Evolutionary conservation across 805 yeast genomes (phyloP), one percentile per base, ranked within the genome.

Genomic region (Saccharomyces eubayanus): DNA sequence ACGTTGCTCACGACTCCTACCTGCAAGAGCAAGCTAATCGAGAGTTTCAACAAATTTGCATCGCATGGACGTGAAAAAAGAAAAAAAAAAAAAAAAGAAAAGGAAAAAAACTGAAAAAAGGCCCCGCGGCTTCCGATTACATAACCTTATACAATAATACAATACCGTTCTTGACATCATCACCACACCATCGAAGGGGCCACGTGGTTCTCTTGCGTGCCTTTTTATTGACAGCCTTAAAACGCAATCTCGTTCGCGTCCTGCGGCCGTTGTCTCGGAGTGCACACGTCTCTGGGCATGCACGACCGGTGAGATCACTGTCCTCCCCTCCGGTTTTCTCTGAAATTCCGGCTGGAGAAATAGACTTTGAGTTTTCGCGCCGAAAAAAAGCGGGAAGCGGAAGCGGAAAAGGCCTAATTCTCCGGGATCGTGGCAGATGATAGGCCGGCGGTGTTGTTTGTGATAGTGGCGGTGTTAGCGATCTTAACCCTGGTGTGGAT

Each of bases 401-500:
- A 9, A 21, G 11, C 43, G 5, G 43, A 11, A 36, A 16, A 36
- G 20, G 43, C 11, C 8, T 36, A 36, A 16, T 36, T 6, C 16
- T 36, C 43, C 12, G 11, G 20, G 43, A 36, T 6, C 9, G 24
- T 36, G 10, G 20, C 9, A 16, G 43, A 36, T n/a, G 43, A 36
- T 16, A 21, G 20, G 10, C 11, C 1, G 12, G 21, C 43, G 24
- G 43, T 36, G 16, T 36, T 16, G 5, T 8, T 16, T 8, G 43
- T 16, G 12, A 24, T 21, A 24, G 43, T 16, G 21, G 43, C 9
- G 20, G 43, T 16, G 10, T 16, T 36, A 10, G 27, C 50, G 28
- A 54, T 46, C 48, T 67, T 77, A 3, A 84, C 84, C 41, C 73
- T 71, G 3, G 85, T 66, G 65, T 86, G 89, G 1, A 81, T 79